These are phyloP conservation scores for Rhodofomes roseus DNA, from an alignment of 1,284 basidiomycete genomes.

Conservation along the genomic window DNA sequence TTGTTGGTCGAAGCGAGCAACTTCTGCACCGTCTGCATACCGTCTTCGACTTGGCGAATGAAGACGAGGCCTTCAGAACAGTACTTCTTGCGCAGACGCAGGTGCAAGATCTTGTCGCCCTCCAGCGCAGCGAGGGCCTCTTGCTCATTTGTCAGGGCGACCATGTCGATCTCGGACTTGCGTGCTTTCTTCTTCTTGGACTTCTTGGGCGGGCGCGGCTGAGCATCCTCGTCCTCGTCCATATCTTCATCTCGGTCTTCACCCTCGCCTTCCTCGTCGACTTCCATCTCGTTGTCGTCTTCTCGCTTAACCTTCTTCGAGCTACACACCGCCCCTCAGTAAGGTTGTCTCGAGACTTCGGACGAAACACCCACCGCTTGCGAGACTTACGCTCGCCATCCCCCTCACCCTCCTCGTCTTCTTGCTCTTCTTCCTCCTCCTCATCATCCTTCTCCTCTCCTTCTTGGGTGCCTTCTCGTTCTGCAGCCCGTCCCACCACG, in stretches of 20 bases:
- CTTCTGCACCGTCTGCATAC: conserved; percentile 73
- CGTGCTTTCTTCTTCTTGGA: conserved; percentile 54
- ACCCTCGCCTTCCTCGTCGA: conserved; percentile 33
- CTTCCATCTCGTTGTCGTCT: conserved; percentile 49
- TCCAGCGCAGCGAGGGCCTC: conserved; percentile 64
- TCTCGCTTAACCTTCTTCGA: conserved; percentile 1
- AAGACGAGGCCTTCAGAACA: conserved; percentile 86
- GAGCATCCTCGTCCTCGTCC: conserved; percentile 33
- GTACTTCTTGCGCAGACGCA: conserved; percentile 85
- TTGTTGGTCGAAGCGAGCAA: conserved; percentile 91
- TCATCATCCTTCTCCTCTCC: conserved; percentile 29
- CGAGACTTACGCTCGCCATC: conserved; percentile 18
- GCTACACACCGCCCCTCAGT: background rate
- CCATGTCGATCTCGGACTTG: conserved; percentile 66
- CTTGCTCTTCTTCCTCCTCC: conserved; percentile 28
- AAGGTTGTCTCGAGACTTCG: background rate
- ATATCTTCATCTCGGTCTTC: conserved; percentile 29
- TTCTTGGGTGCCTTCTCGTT: conserved; percentile 41
- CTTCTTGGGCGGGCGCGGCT: conserved; percentile 33
- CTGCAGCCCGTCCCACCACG: conserved; percentile 52
- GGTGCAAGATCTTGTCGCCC: conserved; percentile 59
- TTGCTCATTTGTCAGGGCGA: conserved; percentile 63
- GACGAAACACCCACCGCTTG: conserved; percentile 1
- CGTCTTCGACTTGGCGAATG: conserved; percentile 78
- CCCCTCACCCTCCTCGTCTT: conserved; percentile 24